Percentiles rank a stretch among this genome's conserved stretches.
Conservation (phyloP, 1,284 basidiomycete genomes). For the Fistulinella staudtii region DNA sequence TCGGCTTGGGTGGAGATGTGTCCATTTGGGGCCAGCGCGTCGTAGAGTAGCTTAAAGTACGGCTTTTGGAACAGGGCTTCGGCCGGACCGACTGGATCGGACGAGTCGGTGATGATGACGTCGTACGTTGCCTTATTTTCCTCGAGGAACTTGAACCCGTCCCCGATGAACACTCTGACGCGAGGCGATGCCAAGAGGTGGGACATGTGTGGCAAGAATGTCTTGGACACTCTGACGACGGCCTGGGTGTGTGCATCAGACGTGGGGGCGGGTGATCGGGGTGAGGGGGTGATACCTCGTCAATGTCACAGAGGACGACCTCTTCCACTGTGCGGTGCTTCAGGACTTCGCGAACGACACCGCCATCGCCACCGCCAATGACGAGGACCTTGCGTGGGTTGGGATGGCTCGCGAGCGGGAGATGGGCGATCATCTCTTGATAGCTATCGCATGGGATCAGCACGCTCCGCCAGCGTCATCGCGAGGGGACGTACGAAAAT, state of each 20-base stretch:
- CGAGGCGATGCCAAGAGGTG: constrained; percentile 78
- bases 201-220: constrained; percentile 94
- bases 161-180: constrained; percentile 88
- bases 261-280: neutral
- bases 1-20: constrained; percentile 97
- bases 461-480: neutral
- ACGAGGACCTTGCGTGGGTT: constrained; percentile 96
- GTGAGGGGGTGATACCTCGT: constrained; percentile 60
- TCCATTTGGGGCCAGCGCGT: constrained; percentile 86
- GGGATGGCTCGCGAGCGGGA: constrained; percentile 93
- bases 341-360: constrained; percentile 95
- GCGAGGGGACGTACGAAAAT: constrained; percentile 75
- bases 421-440: constrained; percentile 99
- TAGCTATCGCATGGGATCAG: constrained; percentile 53
- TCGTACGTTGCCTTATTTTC: constrained; percentile 91
- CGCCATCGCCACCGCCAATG: constrained; percentile 95
- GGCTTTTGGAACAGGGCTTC: constrained; percentile 94
- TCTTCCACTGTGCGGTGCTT: constrained; percentile 92
- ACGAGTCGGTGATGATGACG: constrained; percentile 98
- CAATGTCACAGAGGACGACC: constrained; percentile 97
- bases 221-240: constrained; percentile 92
- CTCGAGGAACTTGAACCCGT: constrained; percentile 96
- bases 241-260: constrained; percentile 48
- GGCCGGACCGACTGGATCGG: constrained; percentile 96
- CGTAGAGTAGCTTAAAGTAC: constrained; percentile 93